Conservation (phyloP, 148 eudicot genomes). For the Cornus florida region DNA sequence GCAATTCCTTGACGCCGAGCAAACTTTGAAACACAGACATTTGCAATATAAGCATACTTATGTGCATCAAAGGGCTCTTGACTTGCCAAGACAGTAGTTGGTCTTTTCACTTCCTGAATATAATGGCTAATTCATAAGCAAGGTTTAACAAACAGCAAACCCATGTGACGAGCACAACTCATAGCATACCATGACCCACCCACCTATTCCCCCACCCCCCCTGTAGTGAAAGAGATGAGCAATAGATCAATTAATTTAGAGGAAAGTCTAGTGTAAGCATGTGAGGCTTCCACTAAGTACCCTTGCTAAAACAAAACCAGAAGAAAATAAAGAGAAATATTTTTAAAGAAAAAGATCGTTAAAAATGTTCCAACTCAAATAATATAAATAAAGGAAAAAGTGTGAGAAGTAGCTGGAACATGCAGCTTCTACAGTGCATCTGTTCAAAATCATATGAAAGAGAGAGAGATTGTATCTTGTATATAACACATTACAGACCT, state of each 20-base stretch:
- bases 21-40: slow-evolving; percentile 71
- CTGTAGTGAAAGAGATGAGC: no score
- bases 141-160: neutral
- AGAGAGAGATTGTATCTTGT: no score
- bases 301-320: neutral
- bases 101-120: slow-evolving; percentile 49
- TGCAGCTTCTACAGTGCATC: neutral
- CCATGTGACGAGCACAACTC: neutral
- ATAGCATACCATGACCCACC: slow-evolving; percentile 1
- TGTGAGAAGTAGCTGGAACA: neutral
- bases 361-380: neutral
- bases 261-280: no score
- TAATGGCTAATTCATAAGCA: neutral
- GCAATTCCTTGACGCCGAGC: slow-evolving; percentile 75
- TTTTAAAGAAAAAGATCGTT: neutral
- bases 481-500: no score
- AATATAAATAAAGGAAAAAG: neutral
- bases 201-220: neutral
- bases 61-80: slow-evolving; percentile 56
- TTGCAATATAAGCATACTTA: slow-evolving; percentile 73
- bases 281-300: neutral
- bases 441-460: no score
- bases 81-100: slow-evolving; percentile 44
- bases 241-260: no score
- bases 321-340: neutral